A percentile compares a stretch with the other conserved stretches of the same genome.
Evolutionary conservation across 805 yeast genomes (phyloP).

Genomic region (Wickerhamomyces chaumierensis): DNA sequence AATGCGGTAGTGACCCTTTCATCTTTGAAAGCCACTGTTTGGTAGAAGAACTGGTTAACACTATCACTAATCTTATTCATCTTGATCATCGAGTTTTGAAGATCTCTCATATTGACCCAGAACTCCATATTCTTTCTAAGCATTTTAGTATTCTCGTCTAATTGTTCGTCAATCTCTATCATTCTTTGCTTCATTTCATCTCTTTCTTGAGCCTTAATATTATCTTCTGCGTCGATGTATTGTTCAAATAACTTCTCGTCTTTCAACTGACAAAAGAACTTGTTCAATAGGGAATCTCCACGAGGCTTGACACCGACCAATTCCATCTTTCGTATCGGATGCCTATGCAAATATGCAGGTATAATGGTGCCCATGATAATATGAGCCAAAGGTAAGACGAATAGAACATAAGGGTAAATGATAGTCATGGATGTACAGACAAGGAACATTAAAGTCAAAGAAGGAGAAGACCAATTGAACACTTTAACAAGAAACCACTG

Average conservation of each 20-base stretch:
- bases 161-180: slow-evolving; percentile 16
- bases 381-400: slow-evolving; percentile 50
- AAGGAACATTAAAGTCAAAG: slow-evolving; percentile 51
- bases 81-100: slow-evolving; percentile 54
- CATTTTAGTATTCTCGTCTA: slow-evolving; percentile 10
- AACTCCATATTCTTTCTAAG: slow-evolving; percentile 28
- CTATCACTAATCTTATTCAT: slow-evolving; percentile 37
- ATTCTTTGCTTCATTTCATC: slow-evolving; percentile 8
- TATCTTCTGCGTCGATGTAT: slow-evolving; percentile 3
- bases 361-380: slow-evolving; percentile 48
- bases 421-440: slow-evolving; percentile 56
- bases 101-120: slow-evolving; percentile 54
- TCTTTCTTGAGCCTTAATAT: slow-evolving; percentile 1
- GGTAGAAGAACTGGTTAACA: slow-evolving; percentile 43
- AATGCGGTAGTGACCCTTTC: slow-evolving; percentile 55
- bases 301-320: slow-evolving; percentile 33
- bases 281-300: slow-evolving; percentile 43
- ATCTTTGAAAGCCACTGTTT: slow-evolving; percentile 60
- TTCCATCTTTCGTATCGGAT: slow-evolving; percentile 42
- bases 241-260: slow-evolving; percentile 21
- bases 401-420: slow-evolving; percentile 56
- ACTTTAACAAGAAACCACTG: slow-evolving; percentile 53
- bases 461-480: slow-evolving; percentile 66
- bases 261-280: slow-evolving; percentile 21
- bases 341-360: slow-evolving; percentile 60